phyloP scores from a whole-genome alignment of 2,329 filamentous ascomycete genomes.

The Catunica adiposa region DNA sequence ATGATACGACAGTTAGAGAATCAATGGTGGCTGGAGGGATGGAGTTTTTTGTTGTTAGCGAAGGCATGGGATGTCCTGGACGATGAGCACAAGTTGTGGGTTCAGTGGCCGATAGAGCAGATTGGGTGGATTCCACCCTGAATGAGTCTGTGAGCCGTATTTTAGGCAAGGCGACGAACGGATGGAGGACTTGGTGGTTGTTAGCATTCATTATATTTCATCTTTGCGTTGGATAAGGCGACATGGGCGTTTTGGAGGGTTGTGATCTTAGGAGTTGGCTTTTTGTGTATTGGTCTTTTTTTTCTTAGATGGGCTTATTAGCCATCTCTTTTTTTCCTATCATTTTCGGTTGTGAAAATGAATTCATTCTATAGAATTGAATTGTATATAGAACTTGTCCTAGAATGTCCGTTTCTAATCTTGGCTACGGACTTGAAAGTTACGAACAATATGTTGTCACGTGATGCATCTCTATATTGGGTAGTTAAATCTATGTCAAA shows the following conservation, averaged over 20 bases:
- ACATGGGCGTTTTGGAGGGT: neutral
- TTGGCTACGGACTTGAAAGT: too few relatives aligned
- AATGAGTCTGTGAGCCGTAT: neutral
- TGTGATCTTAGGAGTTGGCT: neutral
- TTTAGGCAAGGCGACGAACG: too few relatives aligned
- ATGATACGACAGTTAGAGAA: constrained; percentile 19
- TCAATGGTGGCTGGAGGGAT: constrained; percentile 24
- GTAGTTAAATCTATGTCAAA: too few relatives aligned
- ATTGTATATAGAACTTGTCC: too few relatives aligned
- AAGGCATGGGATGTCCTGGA: constrained; percentile 22
- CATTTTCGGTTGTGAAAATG: neutral
- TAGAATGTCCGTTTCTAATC: too few relatives aligned
- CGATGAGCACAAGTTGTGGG: constrained; percentile 23
- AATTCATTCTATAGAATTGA: too few relatives aligned
- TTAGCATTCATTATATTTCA: neutral
- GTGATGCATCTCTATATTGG: too few relatives aligned
- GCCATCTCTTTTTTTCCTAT: neutral
- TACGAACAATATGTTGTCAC: too few relatives aligned
- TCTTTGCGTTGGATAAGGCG: neutral
- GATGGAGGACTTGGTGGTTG: neutral
- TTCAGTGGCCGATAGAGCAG: constrained; percentile 18
- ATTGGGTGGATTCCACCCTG: constrained; percentile 14
- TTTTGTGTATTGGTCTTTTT: neutral
- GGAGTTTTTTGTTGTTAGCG: constrained; percentile 21
- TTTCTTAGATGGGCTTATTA: neutral